phyloP scores from a whole-genome alignment of 129 eudicot species.

The Ambrosia artemisiifolia region DNA sequence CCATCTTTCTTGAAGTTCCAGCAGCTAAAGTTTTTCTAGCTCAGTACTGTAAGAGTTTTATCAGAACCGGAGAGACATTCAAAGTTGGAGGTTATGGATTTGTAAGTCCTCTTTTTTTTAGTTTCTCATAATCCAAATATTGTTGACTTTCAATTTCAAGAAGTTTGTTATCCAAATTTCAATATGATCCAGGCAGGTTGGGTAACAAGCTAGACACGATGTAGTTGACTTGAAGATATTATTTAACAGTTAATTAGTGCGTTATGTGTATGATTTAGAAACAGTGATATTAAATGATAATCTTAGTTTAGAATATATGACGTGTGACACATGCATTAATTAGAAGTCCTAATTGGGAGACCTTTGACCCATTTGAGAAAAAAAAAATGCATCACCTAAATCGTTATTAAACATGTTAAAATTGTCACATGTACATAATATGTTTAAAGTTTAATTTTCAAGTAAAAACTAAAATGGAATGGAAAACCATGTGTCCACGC shows the following conservation, averaged over 20 bases:
- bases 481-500: too few relatives aligned
- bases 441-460: too few relatives aligned
- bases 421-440: neutral
- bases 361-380: neutral
- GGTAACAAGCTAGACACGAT: too few relatives aligned
- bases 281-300: too few relatives aligned
- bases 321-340: neutral
- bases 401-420: neutral
- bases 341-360: neutral
- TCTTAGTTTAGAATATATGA: neutral
- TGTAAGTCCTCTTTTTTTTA: slow-evolving; percentile 29
- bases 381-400: neutral
- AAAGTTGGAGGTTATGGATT: slow-evolving; percentile 63
- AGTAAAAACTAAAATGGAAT: too few relatives aligned
- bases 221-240: too few relatives aligned
- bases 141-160: neutral
- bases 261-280: too few relatives aligned
- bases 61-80: slow-evolving; percentile 38
- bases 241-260: too few relatives aligned
- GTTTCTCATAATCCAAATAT: neutral
- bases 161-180: neutral
- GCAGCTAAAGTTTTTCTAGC: slow-evolving; percentile 52
- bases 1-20: slow-evolving; percentile 50
- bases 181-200: too few relatives aligned
- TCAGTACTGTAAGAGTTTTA: slow-evolving; percentile 44